phyloP scores from a whole-genome alignment of 2,329 filamentous ascomycete species.

The Fusarium nygamai region DNA sequence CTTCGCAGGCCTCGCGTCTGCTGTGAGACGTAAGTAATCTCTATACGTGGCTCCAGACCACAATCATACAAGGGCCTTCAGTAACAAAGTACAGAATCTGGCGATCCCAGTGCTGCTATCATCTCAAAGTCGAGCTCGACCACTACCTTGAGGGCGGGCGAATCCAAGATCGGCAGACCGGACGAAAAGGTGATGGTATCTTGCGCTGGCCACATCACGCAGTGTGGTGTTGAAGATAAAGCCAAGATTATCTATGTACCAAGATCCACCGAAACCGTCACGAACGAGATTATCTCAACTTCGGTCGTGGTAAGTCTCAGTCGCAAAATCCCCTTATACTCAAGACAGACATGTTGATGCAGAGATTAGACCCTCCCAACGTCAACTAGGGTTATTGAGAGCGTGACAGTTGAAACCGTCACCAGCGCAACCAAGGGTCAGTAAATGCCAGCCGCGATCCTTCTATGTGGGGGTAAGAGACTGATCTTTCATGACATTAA shows the following conservation, averaged over 20 bases:
- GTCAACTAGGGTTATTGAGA: rapidly evolving
- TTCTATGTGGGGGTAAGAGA: rapidly evolving
- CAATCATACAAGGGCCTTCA: rapidly evolving
- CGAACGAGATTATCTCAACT: rapidly evolving
- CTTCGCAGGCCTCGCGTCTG: not conserved
- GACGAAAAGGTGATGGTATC: not conserved
- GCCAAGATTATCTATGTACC: not conserved
- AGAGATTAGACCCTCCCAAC: not conserved
- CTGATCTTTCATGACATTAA: not conserved
- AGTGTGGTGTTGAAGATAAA: not conserved
- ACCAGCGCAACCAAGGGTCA: not conserved
- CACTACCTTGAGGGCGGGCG: not conserved
- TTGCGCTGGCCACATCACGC: not conserved
- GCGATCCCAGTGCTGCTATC: not conserved
- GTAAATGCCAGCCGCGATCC: rapidly evolving
- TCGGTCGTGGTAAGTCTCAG: not conserved
- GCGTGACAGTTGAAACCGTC: rapidly evolving
- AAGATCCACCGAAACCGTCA: rapidly evolving
- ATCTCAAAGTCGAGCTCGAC: rapidly evolving
- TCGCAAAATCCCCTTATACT: rapidly evolving
- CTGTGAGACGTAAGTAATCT: not conserved
- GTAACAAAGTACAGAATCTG: not conserved
- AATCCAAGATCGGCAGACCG: rapidly evolving
- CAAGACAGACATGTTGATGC: rapidly evolving
- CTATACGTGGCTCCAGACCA: rapidly evolving